These are phyloP conservation scores for Exutisphaerella laricina DNA, from an alignment of 2,329 filamentous ascomycete genomes.

Conservation along the genomic window DNA sequence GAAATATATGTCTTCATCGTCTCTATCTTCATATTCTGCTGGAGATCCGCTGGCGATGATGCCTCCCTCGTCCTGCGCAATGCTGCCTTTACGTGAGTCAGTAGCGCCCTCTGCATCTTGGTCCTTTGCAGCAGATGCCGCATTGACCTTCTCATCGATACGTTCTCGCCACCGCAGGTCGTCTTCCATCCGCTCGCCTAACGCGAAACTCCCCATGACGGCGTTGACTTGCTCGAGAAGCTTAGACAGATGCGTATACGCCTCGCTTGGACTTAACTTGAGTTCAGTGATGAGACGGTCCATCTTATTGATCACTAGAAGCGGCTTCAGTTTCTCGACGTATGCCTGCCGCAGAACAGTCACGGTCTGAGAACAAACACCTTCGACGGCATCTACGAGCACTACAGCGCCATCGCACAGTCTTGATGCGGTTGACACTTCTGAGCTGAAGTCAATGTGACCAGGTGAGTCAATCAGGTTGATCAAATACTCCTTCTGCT, in stretches of 20 bases:
- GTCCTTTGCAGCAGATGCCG: slow-evolving; percentile 46
- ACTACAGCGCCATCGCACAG: slow-evolving; percentile 93
- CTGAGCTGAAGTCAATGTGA: slow-evolving; percentile 97
- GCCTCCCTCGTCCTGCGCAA: slow-evolving; percentile 50
- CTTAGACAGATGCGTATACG: slow-evolving; percentile 82
- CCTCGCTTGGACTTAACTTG: slow-evolving; percentile 85
- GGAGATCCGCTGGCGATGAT: slow-evolving; percentile 44
- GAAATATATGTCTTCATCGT: slow-evolving; percentile 97
- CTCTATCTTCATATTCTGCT: slow-evolving; percentile 73
- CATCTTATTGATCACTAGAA: slow-evolving; percentile 98
- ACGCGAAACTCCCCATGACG: slow-evolving; percentile 94
- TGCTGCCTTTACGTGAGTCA: slow-evolving; percentile 42
- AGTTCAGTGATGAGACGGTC: slow-evolving; percentile 90
- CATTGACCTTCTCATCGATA: slow-evolving; percentile 79
- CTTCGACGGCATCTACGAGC: slow-evolving; percentile 92
- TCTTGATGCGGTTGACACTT: slow-evolving; percentile 91
- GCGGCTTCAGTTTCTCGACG: slow-evolving; percentile 89
- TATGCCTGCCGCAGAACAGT: slow-evolving; percentile 92
- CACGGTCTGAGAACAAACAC: slow-evolving; percentile 96
- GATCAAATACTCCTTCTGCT: slow-evolving; percentile 84
- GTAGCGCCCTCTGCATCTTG: slow-evolving; percentile 25
- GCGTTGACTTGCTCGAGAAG: slow-evolving; percentile 95
- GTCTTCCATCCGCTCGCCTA: slow-evolving; percentile 97
- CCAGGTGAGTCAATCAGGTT: slow-evolving; percentile 97
- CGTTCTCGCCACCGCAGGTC: slow-evolving; percentile 92